These are phyloP conservation scores for Dipodascus geniculatus DNA, from an alignment of 805 yeast species.

Conservation along the genomic window DNA sequence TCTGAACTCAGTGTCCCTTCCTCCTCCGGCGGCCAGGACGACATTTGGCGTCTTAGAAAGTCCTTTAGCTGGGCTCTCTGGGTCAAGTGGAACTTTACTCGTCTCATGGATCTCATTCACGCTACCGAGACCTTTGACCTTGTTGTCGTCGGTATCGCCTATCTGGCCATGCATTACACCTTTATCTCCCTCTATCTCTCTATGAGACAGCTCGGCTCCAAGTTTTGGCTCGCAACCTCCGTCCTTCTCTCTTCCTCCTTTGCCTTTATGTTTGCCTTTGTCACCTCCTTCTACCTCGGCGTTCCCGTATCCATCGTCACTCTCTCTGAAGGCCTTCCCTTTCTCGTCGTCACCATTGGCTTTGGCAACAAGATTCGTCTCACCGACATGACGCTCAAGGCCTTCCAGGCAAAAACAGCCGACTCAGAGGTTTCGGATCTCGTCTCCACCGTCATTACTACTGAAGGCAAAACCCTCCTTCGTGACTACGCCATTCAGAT, in stretches of 20 bases:
- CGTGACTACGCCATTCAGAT: conserved; percentile 70
- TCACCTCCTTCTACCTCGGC: conserved; percentile 43
- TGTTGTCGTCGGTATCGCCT: conserved; percentile 65
- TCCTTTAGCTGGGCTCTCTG: conserved; percentile 27
- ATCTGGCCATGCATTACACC: conserved; percentile 80
- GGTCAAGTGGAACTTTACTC: conserved; percentile 23
- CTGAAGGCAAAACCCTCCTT: conserved; percentile 40
- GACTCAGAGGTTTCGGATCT: conserved; percentile 24
- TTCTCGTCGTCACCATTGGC: conserved; percentile 83
- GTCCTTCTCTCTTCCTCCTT: conserved; percentile 68
- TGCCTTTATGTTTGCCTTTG: conserved; percentile 73
- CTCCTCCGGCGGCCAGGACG: conserved; percentile 6
- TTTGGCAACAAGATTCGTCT: conserved; percentile 74
- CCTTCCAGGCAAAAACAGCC: conserved; percentile 18
- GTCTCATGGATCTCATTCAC: conserved; percentile 25
- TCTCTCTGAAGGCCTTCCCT: conserved; percentile 85
- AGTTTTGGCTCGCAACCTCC: conserved; percentile 75
- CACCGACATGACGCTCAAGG: conserved; percentile 33
- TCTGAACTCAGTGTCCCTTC: neutral
- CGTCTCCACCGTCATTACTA: conserved; percentile 24
- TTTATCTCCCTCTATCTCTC: conserved; percentile 62
- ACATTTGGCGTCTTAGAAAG: conserved; percentile 16
- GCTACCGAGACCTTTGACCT: conserved; percentile 84
- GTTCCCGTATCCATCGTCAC: conserved; percentile 58
- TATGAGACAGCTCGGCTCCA: conserved; percentile 70